Conservation (phyloP, 2,329 filamentous ascomycete species). For the Cryphonectria parasitica region DNA sequence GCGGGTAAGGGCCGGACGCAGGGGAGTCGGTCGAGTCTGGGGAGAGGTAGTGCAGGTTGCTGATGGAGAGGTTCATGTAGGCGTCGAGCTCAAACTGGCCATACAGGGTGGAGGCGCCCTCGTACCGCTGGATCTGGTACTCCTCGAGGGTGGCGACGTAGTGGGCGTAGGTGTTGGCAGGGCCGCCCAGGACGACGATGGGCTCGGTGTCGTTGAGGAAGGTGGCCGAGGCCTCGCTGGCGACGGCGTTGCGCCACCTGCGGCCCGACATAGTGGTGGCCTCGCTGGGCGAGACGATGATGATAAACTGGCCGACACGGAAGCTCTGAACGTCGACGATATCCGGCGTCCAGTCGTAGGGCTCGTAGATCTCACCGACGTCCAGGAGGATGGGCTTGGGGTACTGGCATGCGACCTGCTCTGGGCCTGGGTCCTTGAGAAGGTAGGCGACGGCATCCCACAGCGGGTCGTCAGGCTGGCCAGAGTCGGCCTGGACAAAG, state of each 20-base stretch:
- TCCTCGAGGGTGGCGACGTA: constrained; percentile 42
- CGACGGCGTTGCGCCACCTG: constrained; percentile 77
- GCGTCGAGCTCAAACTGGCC: constrained; percentile 82
- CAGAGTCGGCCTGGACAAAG: constrained; percentile 82
- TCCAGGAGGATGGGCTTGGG: constrained; percentile 87
- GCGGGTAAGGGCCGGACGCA: constrained; percentile 66
- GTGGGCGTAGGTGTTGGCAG: constrained; percentile 81
- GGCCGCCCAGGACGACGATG: constrained; percentile 79
- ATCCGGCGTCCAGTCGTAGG: constrained; percentile 87
- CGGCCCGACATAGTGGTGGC: constrained; percentile 90
- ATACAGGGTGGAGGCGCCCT: constrained; percentile 91
- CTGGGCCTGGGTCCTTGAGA: constrained; percentile 68
- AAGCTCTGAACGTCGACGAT: constrained; percentile 86
- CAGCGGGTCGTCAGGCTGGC: constrained; percentile 72
- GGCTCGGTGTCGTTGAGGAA: constrained; percentile 55
- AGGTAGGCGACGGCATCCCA: constrained; percentile 76
- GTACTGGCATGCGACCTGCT: constrained; percentile 75
- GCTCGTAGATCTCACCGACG: constrained; percentile 73
- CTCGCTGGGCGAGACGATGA: constrained; percentile 85
- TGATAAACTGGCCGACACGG: constrained; percentile 80
- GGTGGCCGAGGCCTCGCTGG: constrained; percentile 49
- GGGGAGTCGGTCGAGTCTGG: constrained; percentile 48
- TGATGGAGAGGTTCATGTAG: constrained; percentile 84
- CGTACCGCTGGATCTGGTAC: constrained; percentile 83
- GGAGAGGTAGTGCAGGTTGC: constrained; percentile 68